A percentile compares a stretch with the other conserved stretches of the same genome.
Evolutionary conservation across 2,329 filamentous ascomycete species (phyloP).

Genomic region (Colletotrichum eleusines): DNA sequence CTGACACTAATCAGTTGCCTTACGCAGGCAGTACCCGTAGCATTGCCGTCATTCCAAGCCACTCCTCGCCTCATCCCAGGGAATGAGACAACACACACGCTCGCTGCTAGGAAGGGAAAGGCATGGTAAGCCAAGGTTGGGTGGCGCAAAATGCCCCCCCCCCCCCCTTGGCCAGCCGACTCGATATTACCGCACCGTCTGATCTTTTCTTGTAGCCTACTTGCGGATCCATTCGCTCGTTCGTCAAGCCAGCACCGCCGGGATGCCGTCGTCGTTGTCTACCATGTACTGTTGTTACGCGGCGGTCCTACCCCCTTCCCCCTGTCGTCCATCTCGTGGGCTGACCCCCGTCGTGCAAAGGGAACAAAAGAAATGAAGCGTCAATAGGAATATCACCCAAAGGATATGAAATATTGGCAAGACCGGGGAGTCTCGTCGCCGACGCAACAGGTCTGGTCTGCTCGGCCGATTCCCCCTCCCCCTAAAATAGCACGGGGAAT

Average conservation of each 20-base stretch:
- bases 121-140: constrained; percentile 9
- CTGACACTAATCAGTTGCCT: constrained; percentile 23
- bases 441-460: constrained; percentile 7
- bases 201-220: constrained; percentile 1
- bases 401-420: not conserved
- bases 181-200: constrained; percentile 20
- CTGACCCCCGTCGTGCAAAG: constrained; percentile 15
- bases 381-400: not conserved
- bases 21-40: too few relatives aligned
- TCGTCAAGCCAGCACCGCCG: constrained; percentile 12
- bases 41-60: constrained; percentile 10
- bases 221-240: constrained; percentile 9
- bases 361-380: constrained; percentile 14
- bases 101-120: constrained; percentile 9
- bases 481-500: constrained; percentile 14
- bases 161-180: constrained; percentile 17
- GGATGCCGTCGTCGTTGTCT: constrained; percentile 8
- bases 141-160: not conserved
- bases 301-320: not conserved
- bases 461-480: not conserved
- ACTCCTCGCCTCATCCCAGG: constrained; percentile 16
- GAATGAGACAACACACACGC: constrained; percentile 17
- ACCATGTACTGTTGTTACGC: not conserved
- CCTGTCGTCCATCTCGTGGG: constrained; percentile 3
- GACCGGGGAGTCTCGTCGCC: constrained; percentile 5